Base-by-base conservation (phyloP, 176 grass and related monocot species). In the Lolium rigidum region DNA sequence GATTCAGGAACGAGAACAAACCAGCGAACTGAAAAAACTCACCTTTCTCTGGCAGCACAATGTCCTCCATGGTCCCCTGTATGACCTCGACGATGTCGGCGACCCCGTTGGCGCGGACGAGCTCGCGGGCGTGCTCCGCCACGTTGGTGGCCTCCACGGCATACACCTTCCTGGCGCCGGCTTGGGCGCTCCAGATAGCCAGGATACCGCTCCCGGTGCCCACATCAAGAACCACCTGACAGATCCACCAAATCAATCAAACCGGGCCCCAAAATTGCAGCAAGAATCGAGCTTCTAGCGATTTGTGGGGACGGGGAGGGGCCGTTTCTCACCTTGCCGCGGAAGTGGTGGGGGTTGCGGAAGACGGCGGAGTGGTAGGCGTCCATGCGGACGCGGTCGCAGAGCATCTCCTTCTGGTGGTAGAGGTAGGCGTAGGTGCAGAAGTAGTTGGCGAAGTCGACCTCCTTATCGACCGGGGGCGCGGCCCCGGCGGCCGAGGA, bases 341-440 rank as follows among this genome's bases (percentile, higher is more conserved):
- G 70, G 89, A 99, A 99, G 79, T 99, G 97, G 68, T 86, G 90
- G 14, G 91, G 88, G 83, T 99, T 99, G 63, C 83, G 94, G 89
- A 95, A 91, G 80, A 99, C 90, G 71, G 94, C 86, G 67, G 91
- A 90, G 90, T 90, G 89, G 77, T 99, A 99, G 39, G 94, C 97
- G 85, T 99, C 94, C 97, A 97, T 99, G 76, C 97, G 94, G 49
- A 92, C 92, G 62, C 89, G 90, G 82, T 97, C 97, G 84, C 90
- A 94, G 51, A 99, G 97, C 97, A 99, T 99, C 94, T 97, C 97
- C 90, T 99, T 99, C 80, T 99, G 97, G 77, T 99, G 97, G 80
- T 94, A 99, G 47, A 99, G 90, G 80, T 90, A 96, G 41, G 77
- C 89, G 66, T 99, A 97, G 52, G 97, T 99, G 85, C 97, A 99